Base-by-base conservation (phyloP, 768 basidiomycete species). In the Suillus plorans region DNA sequence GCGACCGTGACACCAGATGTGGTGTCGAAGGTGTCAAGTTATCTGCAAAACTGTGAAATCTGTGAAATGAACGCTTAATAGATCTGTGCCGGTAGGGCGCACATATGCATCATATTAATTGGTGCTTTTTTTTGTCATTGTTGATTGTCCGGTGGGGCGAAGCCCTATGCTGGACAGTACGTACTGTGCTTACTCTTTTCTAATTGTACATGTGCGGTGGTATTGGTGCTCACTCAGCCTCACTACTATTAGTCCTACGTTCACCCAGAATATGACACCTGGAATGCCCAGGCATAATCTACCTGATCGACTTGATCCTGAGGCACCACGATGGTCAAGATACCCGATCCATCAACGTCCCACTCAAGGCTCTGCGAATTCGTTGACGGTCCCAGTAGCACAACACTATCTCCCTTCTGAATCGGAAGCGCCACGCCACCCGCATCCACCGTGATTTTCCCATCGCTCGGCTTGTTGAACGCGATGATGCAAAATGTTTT, bases 401-500 rank as follows among this genome's bases (percentile, higher is more conserved):
- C 69, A 39, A 86, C 74, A 0, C 65, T 70, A 67, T 86, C 85
- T 8, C 81, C 81, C 2, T 70, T 61, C 3, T 81, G 67, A 20
- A 86, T 63, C 1, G 86, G 85, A 13, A 85, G 68, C n/a, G 74
- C 74, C 44, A 76, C 77, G 4, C 76, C 77, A 6, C 73, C 71
- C 2, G 61, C 67, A 22, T 76, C 71, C 1, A 86, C 70, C 2
- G 73, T 69, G 2, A 86, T 59, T 2, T 71, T 59, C 0, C 80
- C 78, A 0, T 71, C 42, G 2, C 63, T 64, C 0, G 84, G 84
- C 7, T 70, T 70, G 42, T 73, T 64, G 58, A 86, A 80, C 0
- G 81, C 75, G 45, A 85, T 70, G 65, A 86, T 76, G 66, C 83
- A 87, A 66, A 87, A 86, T 1, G 83, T 79, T n/a, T 68, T 78